These are phyloP conservation scores for Glonium stellatum DNA, from an alignment of 495 filamentous ascomycete genomes.

Conservation along the genomic window DNA sequence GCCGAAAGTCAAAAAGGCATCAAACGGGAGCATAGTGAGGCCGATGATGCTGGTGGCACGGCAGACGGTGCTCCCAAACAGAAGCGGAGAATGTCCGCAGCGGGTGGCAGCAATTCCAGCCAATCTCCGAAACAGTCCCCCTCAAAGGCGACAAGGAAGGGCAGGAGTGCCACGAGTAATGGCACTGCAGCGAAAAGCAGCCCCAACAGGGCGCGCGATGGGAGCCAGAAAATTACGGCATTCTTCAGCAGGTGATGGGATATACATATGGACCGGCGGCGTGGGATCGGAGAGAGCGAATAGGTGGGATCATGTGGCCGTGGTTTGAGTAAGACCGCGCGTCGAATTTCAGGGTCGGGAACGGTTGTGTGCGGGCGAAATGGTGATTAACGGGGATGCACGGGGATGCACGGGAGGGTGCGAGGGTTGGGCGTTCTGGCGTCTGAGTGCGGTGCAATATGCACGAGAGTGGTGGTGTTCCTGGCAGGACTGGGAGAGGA, in stretches of 20 bases:
- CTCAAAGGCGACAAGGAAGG: slow-evolving; percentile 39
- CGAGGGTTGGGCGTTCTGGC: neutral
- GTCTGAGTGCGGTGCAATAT: slow-evolving; percentile 21
- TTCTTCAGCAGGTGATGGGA: slow-evolving; percentile 61
- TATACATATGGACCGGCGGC: slow-evolving; percentile 6
- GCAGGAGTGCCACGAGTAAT: slow-evolving; percentile 45
- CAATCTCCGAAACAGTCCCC: slow-evolving; percentile 18
- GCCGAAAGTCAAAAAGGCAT: slow-evolving; percentile 33
- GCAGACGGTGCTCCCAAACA: slow-evolving; percentile 26
- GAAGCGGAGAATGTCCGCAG: slow-evolving; percentile 18
- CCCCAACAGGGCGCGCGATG: slow-evolving; percentile 46
- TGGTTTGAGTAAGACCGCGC: slow-evolving; percentile 1
- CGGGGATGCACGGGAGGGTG: too few species aligned
- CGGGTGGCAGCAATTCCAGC: neutral
- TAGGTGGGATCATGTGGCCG: slow-evolving; percentile 8
- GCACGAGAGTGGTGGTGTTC: slow-evolving; percentile 4
- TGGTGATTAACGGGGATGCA: slow-evolving; percentile 8
- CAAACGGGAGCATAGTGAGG: slow-evolving; percentile 52
- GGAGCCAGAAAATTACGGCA: slow-evolving; percentile 74
- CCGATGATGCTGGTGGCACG: slow-evolving; percentile 25
- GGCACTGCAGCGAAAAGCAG: slow-evolving; percentile 35
- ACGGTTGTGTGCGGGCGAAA: slow-evolving; percentile 3
- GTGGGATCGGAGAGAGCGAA: slow-evolving; percentile 12
- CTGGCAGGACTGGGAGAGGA: neutral
- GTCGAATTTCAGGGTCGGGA: neutral